Conservation (phyloP, 805 yeast species). For the Nakazawaea wickerhamii region DNA sequence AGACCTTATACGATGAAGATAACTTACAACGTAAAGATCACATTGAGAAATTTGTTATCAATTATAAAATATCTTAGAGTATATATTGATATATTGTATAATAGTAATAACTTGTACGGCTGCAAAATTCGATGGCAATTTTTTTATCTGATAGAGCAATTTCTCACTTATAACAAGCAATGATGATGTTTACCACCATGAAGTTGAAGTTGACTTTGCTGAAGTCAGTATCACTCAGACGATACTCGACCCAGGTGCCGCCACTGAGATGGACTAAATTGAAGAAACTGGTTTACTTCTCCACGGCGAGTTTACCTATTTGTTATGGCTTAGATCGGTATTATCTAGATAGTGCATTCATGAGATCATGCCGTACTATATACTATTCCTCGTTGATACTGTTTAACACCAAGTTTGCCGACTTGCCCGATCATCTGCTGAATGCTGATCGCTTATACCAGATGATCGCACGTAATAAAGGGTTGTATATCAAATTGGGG, state of each 20-base stretch:
- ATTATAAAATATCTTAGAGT: too few relatives aligned
- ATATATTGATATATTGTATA: background rate
- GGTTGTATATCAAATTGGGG: slow-evolving; percentile 70
- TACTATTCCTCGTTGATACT: slow-evolving; percentile 46
- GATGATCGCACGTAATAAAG: slow-evolving; percentile 42
- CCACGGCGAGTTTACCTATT: slow-evolving; percentile 6
- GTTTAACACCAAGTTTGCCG: slow-evolving; percentile 49
- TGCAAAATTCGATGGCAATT: background rate
- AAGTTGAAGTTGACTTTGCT: too few relatives aligned
- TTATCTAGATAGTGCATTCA: slow-evolving; percentile 42
- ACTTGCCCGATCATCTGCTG: slow-evolving; percentile 52
- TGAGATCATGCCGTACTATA: slow-evolving; percentile 49
- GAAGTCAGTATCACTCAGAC: too few relatives aligned
- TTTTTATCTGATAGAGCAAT: too few relatives aligned
- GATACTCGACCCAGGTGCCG: background rate
- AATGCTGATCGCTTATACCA: slow-evolving; percentile 47
- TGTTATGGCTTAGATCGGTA: slow-evolving; percentile 31
- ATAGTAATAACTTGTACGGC: too few relatives aligned
- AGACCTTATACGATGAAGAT: slow-evolving; percentile 37
- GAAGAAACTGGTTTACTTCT: background rate
- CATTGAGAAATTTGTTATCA: background rate
- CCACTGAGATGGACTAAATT: background rate
- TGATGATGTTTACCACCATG: background rate
- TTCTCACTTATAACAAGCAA: background rate
- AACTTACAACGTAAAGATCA: background rate